Percentiles rank a stretch among this genome's conserved stretches.
Conservation (phyloP, 208 protist species). For the Acanthamoeba polyphaga region DNA sequence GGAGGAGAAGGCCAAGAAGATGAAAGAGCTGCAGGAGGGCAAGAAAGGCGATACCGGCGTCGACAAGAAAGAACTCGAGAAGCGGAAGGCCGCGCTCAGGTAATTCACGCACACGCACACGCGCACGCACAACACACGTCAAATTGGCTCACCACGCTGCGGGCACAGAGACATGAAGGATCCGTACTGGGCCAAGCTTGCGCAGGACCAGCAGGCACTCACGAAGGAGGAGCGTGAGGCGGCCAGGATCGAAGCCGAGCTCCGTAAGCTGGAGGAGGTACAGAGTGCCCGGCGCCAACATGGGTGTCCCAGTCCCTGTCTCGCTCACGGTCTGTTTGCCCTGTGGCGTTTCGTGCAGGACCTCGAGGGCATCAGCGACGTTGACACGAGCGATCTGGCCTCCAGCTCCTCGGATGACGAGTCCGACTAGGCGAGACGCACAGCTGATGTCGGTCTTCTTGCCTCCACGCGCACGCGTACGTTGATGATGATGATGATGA, state of each 20-base stretch:
- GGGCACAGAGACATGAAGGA: not conserved
- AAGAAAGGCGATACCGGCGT: not conserved
- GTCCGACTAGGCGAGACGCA: not conserved
- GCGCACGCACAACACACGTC: not conserved
- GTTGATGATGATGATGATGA: no score
- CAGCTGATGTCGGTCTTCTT: no score
- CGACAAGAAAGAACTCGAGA: not conserved
- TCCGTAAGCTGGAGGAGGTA: conserved; percentile 6
- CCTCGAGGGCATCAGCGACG: not conserved
- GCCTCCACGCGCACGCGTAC: no score
- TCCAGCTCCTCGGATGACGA: not conserved
- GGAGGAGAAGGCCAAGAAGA: conserved; percentile 21
- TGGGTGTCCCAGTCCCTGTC: no score
- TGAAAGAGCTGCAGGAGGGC: not conserved
- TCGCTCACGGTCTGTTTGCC: no score
- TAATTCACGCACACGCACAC: not conserved
- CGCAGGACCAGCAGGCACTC: not conserved
- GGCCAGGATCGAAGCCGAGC: conserved; percentile 11
- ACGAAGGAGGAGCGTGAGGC: conserved; percentile 7
- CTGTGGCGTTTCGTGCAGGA: not conserved
- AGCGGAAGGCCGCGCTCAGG: conserved; percentile 15
- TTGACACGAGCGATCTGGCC: not conserved
- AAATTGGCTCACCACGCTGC: not conserved
- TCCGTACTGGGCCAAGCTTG: conserved; percentile 14
- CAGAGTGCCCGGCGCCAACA: not conserved